These are phyloP conservation scores for Kwoniella europaea DNA, from an alignment of 768 basidiomycete species.

Conservation along the genomic window DNA sequence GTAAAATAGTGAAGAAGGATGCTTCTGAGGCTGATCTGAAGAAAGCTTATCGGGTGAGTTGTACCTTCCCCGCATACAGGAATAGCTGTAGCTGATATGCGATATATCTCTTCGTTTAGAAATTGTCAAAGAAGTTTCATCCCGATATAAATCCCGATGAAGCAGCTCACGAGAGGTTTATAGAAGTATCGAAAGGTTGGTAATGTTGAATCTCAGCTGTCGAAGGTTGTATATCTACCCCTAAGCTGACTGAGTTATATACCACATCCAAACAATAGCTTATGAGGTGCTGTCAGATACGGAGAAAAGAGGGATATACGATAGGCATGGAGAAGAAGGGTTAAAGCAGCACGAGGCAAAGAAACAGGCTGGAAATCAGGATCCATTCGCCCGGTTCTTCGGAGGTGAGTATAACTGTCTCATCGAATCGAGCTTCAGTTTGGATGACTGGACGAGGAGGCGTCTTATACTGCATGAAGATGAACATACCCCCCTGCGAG, in stretches of 20 bases:
- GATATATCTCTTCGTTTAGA: conserved; percentile 43
- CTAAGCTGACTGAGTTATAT: background rate
- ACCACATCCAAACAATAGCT: conserved; percentile 60
- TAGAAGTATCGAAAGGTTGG: conserved; percentile 86
- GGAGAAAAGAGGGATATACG: conserved; percentile 91
- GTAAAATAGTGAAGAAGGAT: conserved; percentile 66
- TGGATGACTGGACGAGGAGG: background rate
- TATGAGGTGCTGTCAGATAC: conserved; percentile 93
- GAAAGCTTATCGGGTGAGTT: conserved; percentile 75
- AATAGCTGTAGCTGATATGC: background rate
- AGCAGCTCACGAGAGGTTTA: conserved; percentile 78
- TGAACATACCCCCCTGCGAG: too few relatives aligned
- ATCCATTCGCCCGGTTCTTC: conserved; percentile 92
- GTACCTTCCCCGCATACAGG: too few relatives aligned
- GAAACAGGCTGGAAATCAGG: conserved; percentile 76
- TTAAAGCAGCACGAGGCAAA: conserved; percentile 78
- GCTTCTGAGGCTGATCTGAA: conserved; percentile 88
- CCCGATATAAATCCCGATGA: conserved; percentile 94
- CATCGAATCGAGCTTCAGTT: background rate
- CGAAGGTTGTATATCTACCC: background rate
- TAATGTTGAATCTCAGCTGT: conserved; percentile 19
- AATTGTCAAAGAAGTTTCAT: conserved; percentile 83
- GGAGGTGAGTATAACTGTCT: conserved; percentile 61
- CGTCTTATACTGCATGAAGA: too few relatives aligned
- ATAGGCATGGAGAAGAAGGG: conserved; percentile 90